phyloP scores from a whole-genome alignment of 805 yeast genomes.

The Kluyveromyces wickerhamii region DNA sequence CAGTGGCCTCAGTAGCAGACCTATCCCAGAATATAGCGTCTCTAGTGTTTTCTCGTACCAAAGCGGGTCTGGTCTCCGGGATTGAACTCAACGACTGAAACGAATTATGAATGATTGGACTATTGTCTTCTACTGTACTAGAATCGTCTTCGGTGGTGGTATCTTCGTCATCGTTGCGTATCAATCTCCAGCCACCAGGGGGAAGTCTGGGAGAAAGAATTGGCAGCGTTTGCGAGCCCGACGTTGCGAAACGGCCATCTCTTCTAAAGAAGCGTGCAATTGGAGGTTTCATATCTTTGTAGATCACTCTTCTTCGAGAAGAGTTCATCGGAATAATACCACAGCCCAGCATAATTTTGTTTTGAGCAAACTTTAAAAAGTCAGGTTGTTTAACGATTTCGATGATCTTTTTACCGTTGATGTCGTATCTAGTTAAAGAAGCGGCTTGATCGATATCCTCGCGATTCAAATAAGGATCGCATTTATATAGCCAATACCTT shows the following conservation, averaged over 20 bases:
- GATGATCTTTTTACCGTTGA: slow-evolving; percentile 53
- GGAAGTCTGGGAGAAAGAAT: slow-evolving; percentile 26
- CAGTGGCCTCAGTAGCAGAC: slow-evolving; percentile 18
- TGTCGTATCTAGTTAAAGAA: slow-evolving; percentile 49
- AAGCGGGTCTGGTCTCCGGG: slow-evolving; percentile 1
- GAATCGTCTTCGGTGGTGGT: slow-evolving; percentile 3
- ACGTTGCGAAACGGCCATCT: slow-evolving; percentile 24
- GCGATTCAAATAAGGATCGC: slow-evolving; percentile 28
- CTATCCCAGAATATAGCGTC: slow-evolving; percentile 30
- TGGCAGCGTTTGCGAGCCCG: slow-evolving; percentile 10
- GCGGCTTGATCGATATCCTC: slow-evolving; percentile 28
- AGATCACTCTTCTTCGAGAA: slow-evolving; percentile 21
- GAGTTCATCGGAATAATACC: slow-evolving; percentile 25
- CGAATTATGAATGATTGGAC: slow-evolving; percentile 3
- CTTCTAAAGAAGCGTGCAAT: slow-evolving; percentile 28
- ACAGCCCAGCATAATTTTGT: slow-evolving; percentile 33
- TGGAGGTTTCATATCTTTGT: slow-evolving; percentile 28
- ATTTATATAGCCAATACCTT: slow-evolving; percentile 70
- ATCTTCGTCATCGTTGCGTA: slow-evolving; percentile 19
- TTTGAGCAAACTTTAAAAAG: slow-evolving; percentile 33
- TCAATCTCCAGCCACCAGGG: slow-evolving; percentile 30
- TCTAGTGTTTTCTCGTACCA: slow-evolving; percentile 8
- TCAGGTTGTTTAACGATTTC: slow-evolving; percentile 33
- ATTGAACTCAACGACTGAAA: slow-evolving; percentile 2
- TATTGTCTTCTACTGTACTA: neutral